These are phyloP conservation scores for Hirsutella rhossiliensis DNA, from an alignment of 2,329 filamentous ascomycete genomes.

Conservation along the genomic window DNA sequence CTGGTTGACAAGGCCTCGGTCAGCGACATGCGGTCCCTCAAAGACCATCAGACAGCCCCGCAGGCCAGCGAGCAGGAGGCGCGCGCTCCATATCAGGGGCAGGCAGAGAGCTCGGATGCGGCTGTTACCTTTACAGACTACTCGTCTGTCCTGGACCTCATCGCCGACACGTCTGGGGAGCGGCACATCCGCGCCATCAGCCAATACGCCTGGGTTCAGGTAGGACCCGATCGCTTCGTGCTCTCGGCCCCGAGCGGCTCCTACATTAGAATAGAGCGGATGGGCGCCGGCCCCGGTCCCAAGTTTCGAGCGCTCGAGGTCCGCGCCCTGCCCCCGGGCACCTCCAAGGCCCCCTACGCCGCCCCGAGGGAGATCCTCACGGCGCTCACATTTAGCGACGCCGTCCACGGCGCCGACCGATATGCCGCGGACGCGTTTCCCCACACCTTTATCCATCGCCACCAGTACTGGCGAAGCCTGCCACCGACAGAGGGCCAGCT, in stretches of 20 bases:
- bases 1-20: constrained; percentile 56
- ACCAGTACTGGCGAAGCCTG: constrained; percentile 56
- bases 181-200: constrained; percentile 67
- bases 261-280: constrained; percentile 39
- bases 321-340: constrained; percentile 29
- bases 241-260: constrained; percentile 55
- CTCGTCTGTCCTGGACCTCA: constrained; percentile 79
- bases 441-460: constrained; percentile 51
- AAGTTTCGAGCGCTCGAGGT: constrained; percentile 34
- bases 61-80: constrained; percentile 13
- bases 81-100: not conserved
- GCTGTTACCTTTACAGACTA: constrained; percentile 80
- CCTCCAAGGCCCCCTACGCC: constrained; percentile 49
- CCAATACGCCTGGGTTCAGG: constrained; percentile 69
- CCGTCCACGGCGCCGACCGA: constrained; percentile 76
- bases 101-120: constrained; percentile 10
- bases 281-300: constrained; percentile 10
- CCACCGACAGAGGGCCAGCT: constrained; percentile 57
- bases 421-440: constrained; percentile 59
- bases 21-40: constrained; percentile 46
- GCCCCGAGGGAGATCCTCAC: constrained; percentile 56
- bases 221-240: constrained; percentile 58
- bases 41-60: constrained; percentile 32
- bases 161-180: constrained; percentile 70
- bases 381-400: constrained; percentile 55